Conservation (phyloP, 305 asterid species). For the Fraxinus xanthoxyloides region DNA sequence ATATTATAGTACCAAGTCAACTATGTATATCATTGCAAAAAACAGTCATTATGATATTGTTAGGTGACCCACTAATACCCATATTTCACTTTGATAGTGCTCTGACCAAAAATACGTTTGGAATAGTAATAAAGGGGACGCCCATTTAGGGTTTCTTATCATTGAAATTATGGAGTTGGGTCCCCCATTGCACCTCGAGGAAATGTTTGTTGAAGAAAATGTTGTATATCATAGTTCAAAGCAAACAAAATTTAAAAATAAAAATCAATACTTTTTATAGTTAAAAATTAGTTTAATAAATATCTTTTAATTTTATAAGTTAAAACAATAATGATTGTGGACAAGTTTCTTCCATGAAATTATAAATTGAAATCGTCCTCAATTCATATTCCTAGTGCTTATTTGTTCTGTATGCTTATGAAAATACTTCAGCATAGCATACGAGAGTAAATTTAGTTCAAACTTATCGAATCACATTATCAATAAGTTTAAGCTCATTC, state of each 20-base stretch:
- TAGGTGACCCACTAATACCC: constrained; percentile 28
- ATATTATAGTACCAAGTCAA: neutral
- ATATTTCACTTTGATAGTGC: constrained; percentile 18
- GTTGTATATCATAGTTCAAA: neutral
- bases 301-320: neutral
- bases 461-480: neutral
- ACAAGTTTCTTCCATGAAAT: neutral
- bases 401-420: neutral
- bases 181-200: neutral
- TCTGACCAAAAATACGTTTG: constrained; percentile 15
- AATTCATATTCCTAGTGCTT: neutral
- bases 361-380: neutral
- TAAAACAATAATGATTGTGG: neutral
- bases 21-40: neutral
- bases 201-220: neutral
- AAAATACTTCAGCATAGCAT: too few species aligned
- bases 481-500: too few species aligned
- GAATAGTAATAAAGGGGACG: neutral
- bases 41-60: constrained; percentile 16
- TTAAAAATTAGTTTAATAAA: too few species aligned
- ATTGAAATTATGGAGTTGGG: constrained; percentile 16
- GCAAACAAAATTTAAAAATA: neutral
- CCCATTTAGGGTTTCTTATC: constrained; percentile 15
- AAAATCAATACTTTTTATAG: too few species aligned
- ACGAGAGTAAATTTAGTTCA: neutral